Percentiles rank a stretch among this genome's conserved stretches.
Conservation (phyloP, 768 basidiomycete genomes). For the Cystobasidium onofrii region DNA sequence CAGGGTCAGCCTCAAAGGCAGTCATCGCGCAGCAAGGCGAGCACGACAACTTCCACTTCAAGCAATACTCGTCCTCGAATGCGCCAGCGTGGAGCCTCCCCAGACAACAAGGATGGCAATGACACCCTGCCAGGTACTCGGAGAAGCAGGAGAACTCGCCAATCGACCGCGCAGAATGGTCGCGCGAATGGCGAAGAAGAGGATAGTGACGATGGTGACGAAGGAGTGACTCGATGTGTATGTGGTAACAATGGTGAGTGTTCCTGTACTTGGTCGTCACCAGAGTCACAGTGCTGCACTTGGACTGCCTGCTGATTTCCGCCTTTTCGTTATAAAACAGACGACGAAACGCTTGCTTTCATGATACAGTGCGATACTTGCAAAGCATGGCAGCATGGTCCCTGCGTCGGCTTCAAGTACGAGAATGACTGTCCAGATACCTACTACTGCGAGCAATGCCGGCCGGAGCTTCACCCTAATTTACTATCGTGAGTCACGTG, state of each 20-base stretch:
- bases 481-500: slow-evolving; percentile 11
- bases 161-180: neutral
- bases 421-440: slow-evolving; percentile 64
- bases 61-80: neutral
- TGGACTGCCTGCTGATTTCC: too few relatives aligned
- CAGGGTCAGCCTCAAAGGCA: neutral
- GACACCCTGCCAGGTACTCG: neutral
- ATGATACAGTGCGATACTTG: slow-evolving; percentile 98
- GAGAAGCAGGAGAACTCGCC: slow-evolving; percentile 4
- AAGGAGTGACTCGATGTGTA: slow-evolving; percentile 68
- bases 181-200: slow-evolving; percentile 50
- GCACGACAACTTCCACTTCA: slow-evolving; percentile 4
- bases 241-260: slow-evolving; percentile 70
- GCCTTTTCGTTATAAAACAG: too few relatives aligned
- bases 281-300: too few relatives aligned
- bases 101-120: neutral
- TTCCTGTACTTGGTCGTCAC: too few relatives aligned
- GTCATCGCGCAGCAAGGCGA: neutral
- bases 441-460: slow-evolving; percentile 90
- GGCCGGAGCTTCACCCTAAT: slow-evolving; percentile 64
- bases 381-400: slow-evolving; percentile 95
- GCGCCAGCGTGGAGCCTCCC: neutral
- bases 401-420: slow-evolving; percentile 75
- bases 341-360: slow-evolving; percentile 62
- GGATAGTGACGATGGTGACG: slow-evolving; percentile 54